Base-by-base conservation (phyloP, 768 basidiomycete species). In the Boletus sp. region DNA sequence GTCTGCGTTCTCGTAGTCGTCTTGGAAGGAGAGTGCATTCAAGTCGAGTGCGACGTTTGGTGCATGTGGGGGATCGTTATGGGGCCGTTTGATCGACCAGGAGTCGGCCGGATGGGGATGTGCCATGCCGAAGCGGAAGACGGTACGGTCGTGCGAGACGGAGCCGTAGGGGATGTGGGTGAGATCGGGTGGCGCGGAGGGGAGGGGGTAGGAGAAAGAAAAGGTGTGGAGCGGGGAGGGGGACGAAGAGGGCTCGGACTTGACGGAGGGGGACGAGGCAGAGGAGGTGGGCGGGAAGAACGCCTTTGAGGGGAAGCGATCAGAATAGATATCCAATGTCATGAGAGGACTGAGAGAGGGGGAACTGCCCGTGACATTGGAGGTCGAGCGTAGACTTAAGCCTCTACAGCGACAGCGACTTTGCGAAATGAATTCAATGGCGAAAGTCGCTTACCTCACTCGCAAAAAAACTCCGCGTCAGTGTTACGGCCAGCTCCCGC, bases 1-100 rank as follows among this genome's bases (percentile, higher is more conserved):
- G 47, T 80, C 75, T 17, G 74, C 71, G 58, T 87, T 84, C 55
- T 86, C 86, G 67, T 85, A 86, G 24, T 86, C 86, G 62, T 87
- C 85, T 39, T 73, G 74, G 67, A 83, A 83, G 20, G 80, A 73
- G 65, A 81, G 67, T 57, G 70, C 64, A 50, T 66, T 53, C 7
- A 67, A 36, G 57, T 73, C 65, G 44, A 69, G 57, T 37, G 60
- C 37, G 48, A 64, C 64, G 64, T 30, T 52, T 35, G 63, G n/a
- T n/a, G n/a, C n/a, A n/a, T n/a, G n/a, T n/a, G n/a, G 36, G 32
- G 57, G 11, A 9, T 53, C 58, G 36, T 56, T 49, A 6, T 48
- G 67, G 29, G 53, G 48, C 0, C 62, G 69, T 39, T 64, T 73
- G 47, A 48, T 37, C 1, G 57, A 52, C 71, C 70, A 73, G 2